Evolutionary conservation across 129 eudicot genomes (phyloP), one percentile per base, ranked within the genome.

Genomic region (Arctium minus): DNA sequence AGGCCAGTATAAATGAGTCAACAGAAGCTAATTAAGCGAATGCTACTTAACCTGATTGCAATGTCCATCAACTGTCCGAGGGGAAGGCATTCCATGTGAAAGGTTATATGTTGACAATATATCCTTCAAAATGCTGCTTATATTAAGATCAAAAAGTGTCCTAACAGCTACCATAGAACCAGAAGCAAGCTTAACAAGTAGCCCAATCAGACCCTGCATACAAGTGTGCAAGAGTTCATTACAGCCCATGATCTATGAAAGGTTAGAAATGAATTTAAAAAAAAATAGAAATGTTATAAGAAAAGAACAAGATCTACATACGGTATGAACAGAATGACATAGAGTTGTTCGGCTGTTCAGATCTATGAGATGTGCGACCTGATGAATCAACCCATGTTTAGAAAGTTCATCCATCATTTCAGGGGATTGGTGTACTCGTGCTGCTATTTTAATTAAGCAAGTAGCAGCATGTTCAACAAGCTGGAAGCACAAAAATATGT

Each of bases 381-480:
- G 98, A 86, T 96, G 92, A 90, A 96, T 85, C 83, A 96, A 50
- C 70, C 94, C 97, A 50, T 96, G 94, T 73, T 88, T 84, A 62
- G 93, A 93, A 70, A 96, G 90, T 81, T 93, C 97, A 84, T 90
- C 97, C 85, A 96, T 80, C 92, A 83, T 86, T 22, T 87, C 92
- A 50, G 93, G 73, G 72, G 88, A 90, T 74, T 84, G 65, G 32
- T 84, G 79, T 10, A 87, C 92, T 82, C 86, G 86, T 82, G 89
- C 92, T 32, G 84, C 97, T 79, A 96, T 93, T 86, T 80, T 91
- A 70, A 93, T 93, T 33, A 96, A 86, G 92, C 97, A 91, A 73
- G 91, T 91, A 22, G 90, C 95, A 62, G 82, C 99, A 84, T 92
- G 90, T 86, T 96, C 99, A 75, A 96, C 99, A 85, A 96, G 94